Percentiles rank a stretch among this genome's conserved stretches.
Conservation (phyloP, 2,329 filamentous ascomycete genomes). For the Laburnicola sp. region DNA sequence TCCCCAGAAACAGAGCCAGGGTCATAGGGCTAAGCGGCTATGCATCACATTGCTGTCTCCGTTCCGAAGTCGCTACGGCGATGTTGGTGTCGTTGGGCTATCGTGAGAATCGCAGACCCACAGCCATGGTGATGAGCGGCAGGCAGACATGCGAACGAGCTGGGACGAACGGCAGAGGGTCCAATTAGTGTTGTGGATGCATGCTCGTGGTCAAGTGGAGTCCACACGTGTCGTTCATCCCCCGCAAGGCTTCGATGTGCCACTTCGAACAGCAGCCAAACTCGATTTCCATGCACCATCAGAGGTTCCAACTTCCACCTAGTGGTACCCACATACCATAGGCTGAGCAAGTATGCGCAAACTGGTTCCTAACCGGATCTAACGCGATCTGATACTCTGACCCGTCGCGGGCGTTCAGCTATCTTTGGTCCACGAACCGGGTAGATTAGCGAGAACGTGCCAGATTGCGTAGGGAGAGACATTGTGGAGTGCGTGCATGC, state of each 20-base stretch:
- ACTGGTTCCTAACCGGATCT: slow-evolving; percentile 4
- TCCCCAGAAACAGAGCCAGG: not conserved
- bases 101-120: not conserved
- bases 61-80: not conserved
- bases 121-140: not conserved
- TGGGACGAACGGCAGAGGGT: not conserved
- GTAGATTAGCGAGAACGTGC: slow-evolving; percentile 3
- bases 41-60: not conserved
- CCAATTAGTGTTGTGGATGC: not conserved
- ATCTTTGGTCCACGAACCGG: not conserved
- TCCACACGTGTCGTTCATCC: not conserved
- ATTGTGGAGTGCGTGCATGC: slow-evolving; percentile 7
- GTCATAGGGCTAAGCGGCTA: not conserved
- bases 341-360: not conserved
- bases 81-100: not conserved
- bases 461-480: slow-evolving; percentile 1
- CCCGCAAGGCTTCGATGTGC: not conserved
- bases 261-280: not conserved
- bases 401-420: not conserved
- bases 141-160: not conserved
- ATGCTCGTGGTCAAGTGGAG: not conserved
- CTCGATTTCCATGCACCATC: not conserved
- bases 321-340: not conserved
- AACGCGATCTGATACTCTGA: not conserved
- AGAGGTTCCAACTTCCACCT: not conserved